These are phyloP conservation scores for Capsella bursapastoris DNA, from an alignment of 345 rosid genomes.

Conservation along the genomic window DNA sequence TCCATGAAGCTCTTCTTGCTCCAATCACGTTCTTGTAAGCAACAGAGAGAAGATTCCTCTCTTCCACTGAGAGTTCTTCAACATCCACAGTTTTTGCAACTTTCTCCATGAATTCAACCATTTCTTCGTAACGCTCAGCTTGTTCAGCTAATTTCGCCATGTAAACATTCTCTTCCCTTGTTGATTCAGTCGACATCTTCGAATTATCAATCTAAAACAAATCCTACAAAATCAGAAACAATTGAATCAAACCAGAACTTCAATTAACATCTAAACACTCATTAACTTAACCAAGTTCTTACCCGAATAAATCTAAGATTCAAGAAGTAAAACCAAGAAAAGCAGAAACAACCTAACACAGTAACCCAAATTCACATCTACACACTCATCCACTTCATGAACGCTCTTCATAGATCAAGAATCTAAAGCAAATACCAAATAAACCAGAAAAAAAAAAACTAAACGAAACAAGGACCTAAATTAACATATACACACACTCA, in stretches of 20 bases:
- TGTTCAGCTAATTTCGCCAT: slow-evolving; percentile 97
- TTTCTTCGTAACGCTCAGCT: slow-evolving; percentile 97
- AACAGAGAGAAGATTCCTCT: slow-evolving; percentile 94
- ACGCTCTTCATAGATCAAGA: not conserved
- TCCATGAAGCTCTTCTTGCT: slow-evolving; percentile 98
- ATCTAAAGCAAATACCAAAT: not conserved
- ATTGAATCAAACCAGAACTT: slow-evolving; percentile 1
- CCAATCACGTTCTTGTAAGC: slow-evolving; percentile 99
- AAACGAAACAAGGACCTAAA: not conserved
- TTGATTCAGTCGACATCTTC: slow-evolving; percentile 72
- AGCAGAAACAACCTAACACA: not conserved
- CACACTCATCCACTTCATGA: not conserved
- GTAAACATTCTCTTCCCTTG: slow-evolving; percentile 89
- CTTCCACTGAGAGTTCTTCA: slow-evolving; percentile 92
- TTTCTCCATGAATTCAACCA: slow-evolving; percentile 98
- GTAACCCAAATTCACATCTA: too few relatives aligned
- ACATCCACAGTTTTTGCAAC: slow-evolving; percentile 83
- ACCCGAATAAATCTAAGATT: not conserved
- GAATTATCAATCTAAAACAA: slow-evolving; percentile 29
- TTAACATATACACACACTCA: not conserved
- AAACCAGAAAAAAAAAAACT: not conserved
- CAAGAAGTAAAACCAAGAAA: not conserved
- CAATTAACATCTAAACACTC: too few relatives aligned
- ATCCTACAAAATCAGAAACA: slow-evolving; percentile 30
- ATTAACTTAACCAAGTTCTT: too few relatives aligned